phyloP scores from a whole-genome alignment of 2,329 filamentous ascomycete species.

The Pseudopithomyces maydicus region DNA sequence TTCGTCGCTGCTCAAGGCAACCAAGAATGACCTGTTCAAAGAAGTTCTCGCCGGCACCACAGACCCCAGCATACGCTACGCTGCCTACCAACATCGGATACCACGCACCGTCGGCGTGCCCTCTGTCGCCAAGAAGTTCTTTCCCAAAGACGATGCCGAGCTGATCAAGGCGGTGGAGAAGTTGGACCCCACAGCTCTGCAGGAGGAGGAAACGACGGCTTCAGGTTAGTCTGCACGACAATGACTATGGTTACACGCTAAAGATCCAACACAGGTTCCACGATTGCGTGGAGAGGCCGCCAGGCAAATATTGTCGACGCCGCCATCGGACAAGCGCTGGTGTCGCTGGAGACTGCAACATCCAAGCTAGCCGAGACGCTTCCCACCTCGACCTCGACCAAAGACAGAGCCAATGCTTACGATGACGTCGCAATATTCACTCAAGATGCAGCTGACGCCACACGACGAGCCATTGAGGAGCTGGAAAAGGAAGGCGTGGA shows the following conservation, averaged over 20 bases:
- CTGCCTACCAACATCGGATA: slow-evolving; percentile 88
- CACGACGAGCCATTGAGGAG: slow-evolving; percentile 92
- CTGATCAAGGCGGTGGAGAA: slow-evolving; percentile 72
- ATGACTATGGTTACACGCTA: background rate
- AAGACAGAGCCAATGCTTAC: slow-evolving; percentile 83
- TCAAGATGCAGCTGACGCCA: slow-evolving; percentile 92
- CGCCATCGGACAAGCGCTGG: slow-evolving; percentile 83
- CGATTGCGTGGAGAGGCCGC: slow-evolving; percentile 83
- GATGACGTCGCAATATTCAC: slow-evolving; percentile 88
- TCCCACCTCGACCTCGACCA: slow-evolving; percentile 49
- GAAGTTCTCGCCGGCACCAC: slow-evolving; percentile 85
- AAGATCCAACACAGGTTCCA: slow-evolving; percentile 49
- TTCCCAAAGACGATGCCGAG: slow-evolving; percentile 67
- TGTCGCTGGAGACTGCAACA: slow-evolving; percentile 65
- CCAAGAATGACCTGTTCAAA: slow-evolving; percentile 78
- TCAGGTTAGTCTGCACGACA: slow-evolving; percentile 48
- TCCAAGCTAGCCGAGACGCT: slow-evolving; percentile 53
- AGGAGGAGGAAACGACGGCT: slow-evolving; percentile 56
- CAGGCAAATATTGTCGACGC: slow-evolving; percentile 91
- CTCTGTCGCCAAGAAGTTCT: slow-evolving; percentile 77
- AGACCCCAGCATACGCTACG: slow-evolving; percentile 92
- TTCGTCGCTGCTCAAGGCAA: slow-evolving; percentile 69
- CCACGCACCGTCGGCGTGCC: slow-evolving; percentile 83
- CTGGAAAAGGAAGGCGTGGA: slow-evolving; percentile 80
- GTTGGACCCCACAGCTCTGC: slow-evolving; percentile 62